Conservation (phyloP, 768 basidiomycete genomes). For the Nidularia sp. region DNA sequence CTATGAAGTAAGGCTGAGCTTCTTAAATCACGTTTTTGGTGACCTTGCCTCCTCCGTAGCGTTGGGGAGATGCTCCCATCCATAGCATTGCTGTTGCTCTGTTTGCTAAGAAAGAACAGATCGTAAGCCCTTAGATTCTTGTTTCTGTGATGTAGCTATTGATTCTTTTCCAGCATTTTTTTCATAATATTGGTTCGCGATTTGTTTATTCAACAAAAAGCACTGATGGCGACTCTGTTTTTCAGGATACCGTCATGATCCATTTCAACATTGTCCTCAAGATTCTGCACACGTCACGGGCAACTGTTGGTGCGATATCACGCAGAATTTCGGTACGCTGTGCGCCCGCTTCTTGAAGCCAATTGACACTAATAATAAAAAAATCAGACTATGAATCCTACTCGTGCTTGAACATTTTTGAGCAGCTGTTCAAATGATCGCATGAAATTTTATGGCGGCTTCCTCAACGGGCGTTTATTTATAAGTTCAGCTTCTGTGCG, state of each 20-base stretch:
- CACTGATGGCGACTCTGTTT: too few species aligned
- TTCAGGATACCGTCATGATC: conserved; percentile 88
- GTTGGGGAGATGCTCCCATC: conserved; percentile 92
- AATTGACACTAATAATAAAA: neutral
- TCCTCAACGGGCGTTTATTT: too few species aligned
- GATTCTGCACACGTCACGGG: conserved; percentile 68
- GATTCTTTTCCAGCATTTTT: conserved; percentile 59
- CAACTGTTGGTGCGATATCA: conserved; percentile 82
- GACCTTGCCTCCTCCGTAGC: conserved; percentile 35
- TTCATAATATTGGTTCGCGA: conserved; percentile 93
- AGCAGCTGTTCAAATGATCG: conserved; percentile 59
- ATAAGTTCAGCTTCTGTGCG: too few species aligned
- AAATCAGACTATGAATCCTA: conserved; percentile 76
- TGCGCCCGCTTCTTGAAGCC: neutral
- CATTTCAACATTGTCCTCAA: conserved; percentile 90
- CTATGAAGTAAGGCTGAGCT: conserved; percentile 60
- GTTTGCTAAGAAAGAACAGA: conserved; percentile 82
- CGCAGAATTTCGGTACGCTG: conserved; percentile 67
- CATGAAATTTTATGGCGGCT: too few species aligned
- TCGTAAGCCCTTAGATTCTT: conserved; percentile 30
- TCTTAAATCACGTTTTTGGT: neutral
- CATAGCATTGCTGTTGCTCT: conserved; percentile 90
- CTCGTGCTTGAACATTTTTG: conserved; percentile 81
- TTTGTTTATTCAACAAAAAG: too few species aligned
- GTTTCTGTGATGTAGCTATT: conserved; percentile 1